Base-by-base conservation (phyloP, 495 filamentous ascomycete species). In the Venustampulla echinocandica region DNA sequence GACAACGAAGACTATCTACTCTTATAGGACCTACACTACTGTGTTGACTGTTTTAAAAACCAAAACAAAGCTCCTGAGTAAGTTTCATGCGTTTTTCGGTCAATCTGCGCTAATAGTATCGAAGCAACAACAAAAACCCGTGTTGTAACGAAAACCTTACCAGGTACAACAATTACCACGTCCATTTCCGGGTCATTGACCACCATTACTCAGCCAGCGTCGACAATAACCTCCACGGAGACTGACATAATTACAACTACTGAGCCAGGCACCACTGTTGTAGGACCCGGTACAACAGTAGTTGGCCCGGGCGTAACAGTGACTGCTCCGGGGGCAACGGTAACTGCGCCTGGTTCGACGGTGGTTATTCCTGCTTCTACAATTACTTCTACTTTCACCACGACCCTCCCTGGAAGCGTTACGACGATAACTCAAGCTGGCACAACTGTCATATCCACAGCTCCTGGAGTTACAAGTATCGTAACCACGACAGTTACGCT, bases 391-490 rank as follows among this genome's bases (percentile, higher is more conserved):
- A 14, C 21, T 27, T 21, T 33, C 41, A 27, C 20, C 2, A 17
- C 42, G 10, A 34, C 28, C 14, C 34, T 47, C 11, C 44, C 44
- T 28, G 44, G 44, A 17, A 15, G 13, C 18, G 30, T 25, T n/a
- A 49, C 36, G 14, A 49, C 38, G 6, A 22, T 49, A 32, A 42
- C 46, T 15, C 23, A 21, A 35, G 18, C 22, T 2, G 46, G 46
- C 4, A 46, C 28, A 1, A 46, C 43, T 4, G 18, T 24, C n/a
- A 56, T 67, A 10, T 60, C 54, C 7, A 51, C 57, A 4, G 70
- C 67, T 45, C 37, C 61, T 3, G 44, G 55, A 0, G 59, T 61
- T 14, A 60, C 56, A 1, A 59, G 57, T 10, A 18, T 39, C n/a
- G 23, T 36, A 33, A 32, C 44, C 10, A 36, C 36, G n/a, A 33